Conservation (phyloP, 768 basidiomycete species). For the Lactifluus echinatus region DNA sequence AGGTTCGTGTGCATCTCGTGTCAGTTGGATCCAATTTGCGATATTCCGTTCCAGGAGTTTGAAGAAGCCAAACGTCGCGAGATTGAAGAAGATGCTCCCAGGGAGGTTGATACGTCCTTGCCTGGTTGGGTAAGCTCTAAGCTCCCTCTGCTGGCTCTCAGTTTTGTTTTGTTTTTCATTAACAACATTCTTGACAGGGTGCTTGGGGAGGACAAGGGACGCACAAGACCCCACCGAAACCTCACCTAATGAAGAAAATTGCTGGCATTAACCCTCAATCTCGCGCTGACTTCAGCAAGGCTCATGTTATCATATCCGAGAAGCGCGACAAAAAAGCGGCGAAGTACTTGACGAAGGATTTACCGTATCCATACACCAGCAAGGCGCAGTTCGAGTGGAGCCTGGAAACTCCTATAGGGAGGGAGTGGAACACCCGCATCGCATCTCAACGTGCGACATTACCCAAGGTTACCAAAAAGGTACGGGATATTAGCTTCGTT, state of each 20-base stretch:
- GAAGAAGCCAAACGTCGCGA: conserved; percentile 74
- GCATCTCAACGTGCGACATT: conserved; percentile 78
- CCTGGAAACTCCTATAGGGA: conserved; percentile 73
- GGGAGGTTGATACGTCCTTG: conserved; percentile 79
- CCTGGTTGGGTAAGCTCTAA: conserved; percentile 85
- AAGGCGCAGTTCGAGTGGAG: conserved; percentile 85
- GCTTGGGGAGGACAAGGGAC: conserved; percentile 84
- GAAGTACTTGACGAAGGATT: conserved; percentile 82
- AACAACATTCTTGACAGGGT: conserved; percentile 43
- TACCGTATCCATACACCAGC: conserved; percentile 93
- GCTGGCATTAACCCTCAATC: conserved; percentile 71
- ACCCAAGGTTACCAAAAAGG: conserved; percentile 85
- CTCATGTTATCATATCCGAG: conserved; percentile 92
- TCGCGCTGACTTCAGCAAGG: conserved; percentile 77
- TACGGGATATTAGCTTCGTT: conserved; percentile 24
- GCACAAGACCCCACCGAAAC: conserved; percentile 50
- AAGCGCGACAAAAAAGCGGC: conserved; percentile 89
- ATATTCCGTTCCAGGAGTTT: conserved; percentile 53
- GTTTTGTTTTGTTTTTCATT: not conserved
- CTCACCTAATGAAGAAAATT: conserved; percentile 69
- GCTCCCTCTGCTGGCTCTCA: conserved; percentile 24
- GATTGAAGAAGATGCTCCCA: conserved; percentile 81
- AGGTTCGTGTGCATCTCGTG: conserved; percentile 38
- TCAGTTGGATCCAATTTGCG: not conserved
- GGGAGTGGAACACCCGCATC: conserved; percentile 89